Evolutionary conservation across 768 basidiomycete genomes (phyloP).

Genomic region (Tylopilus sp.): DNA sequence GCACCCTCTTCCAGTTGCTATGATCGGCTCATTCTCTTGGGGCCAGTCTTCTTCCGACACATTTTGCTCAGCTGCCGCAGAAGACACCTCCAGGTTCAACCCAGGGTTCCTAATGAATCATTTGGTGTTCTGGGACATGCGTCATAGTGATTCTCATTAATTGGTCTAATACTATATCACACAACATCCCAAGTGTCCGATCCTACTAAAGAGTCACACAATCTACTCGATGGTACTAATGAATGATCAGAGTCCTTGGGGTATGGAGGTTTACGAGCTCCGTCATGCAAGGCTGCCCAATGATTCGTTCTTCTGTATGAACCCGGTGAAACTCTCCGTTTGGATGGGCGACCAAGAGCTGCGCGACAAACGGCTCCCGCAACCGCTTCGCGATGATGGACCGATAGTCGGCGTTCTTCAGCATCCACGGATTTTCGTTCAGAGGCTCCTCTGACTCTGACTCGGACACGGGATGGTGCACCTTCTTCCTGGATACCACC

Average conservation of each 20-base stretch:
- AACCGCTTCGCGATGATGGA: slow-evolving; percentile 10
- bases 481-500: background rate
- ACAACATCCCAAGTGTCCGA: too few relatives aligned
- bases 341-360: slow-evolving; percentile 21
- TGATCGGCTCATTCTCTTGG: slow-evolving; percentile 75
- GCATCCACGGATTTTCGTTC: slow-evolving; percentile 11
- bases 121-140: background rate
- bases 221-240: background rate
- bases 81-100: too few relatives aligned
- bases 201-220: too few relatives aligned
- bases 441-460: background rate
- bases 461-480: background rate
- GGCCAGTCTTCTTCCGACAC: too few relatives aligned
- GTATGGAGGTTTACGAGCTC: slow-evolving; percentile 17
- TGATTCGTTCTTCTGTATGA: slow-evolving; percentile 22
- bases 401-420: slow-evolving; percentile 11
- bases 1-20: slow-evolving; percentile 59
- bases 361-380: slow-evolving; percentile 21
- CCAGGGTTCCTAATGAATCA: too few relatives aligned
- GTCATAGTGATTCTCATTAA: too few relatives aligned
- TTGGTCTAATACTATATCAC: background rate
- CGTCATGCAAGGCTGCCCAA: slow-evolving; percentile 11
- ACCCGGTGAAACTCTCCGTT: slow-evolving; percentile 20
- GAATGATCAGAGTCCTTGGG: slow-evolving; percentile 21
- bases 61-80: too few relatives aligned